Evolutionary conservation across 108 stramenopile species (phyloP).

Genomic region (Chaetoceros tenuissimus): DNA sequence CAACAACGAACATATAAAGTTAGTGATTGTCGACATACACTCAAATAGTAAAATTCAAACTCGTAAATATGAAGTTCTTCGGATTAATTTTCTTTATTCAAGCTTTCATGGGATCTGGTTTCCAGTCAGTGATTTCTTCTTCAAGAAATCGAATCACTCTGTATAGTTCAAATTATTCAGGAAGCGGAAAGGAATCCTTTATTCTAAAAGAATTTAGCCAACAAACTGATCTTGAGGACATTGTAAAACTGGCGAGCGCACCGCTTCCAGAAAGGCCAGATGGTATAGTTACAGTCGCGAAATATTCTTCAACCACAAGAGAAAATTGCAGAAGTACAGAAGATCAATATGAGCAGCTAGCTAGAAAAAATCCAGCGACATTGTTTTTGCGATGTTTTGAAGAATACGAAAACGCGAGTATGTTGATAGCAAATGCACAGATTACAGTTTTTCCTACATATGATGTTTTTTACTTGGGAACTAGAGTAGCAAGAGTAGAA

Average conservation of each 20-base stretch:
- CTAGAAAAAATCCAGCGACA: slow-evolving; percentile 49
- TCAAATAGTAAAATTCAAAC: too few species aligned
- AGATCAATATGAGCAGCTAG: slow-evolving; percentile 50
- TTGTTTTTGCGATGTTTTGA: slow-evolving; percentile 50
- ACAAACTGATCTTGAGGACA: slow-evolving; percentile 55
- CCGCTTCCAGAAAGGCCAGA: slow-evolving; percentile 60
- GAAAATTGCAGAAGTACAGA: slow-evolving; percentile 40
- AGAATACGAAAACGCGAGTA: slow-evolving; percentile 44
- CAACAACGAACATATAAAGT: too few species aligned
- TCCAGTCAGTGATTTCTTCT: too few species aligned
- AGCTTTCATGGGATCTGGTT: too few species aligned
- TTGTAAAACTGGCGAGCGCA: slow-evolving; percentile 40
- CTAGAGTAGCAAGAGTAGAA: slow-evolving; percentile 52
- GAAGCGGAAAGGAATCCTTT: too few species aligned
- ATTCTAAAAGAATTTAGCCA: too few species aligned
- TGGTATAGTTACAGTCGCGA: slow-evolving; percentile 59
- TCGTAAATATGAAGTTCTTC: too few species aligned
- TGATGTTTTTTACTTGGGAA: slow-evolving; percentile 16
- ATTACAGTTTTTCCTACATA: slow-evolving; percentile 21
- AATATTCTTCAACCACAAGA: slow-evolving; percentile 23
- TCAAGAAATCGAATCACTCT: too few species aligned
- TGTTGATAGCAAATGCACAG: slow-evolving; percentile 31
- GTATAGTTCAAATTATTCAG: too few species aligned
- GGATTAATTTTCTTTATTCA: too few species aligned
- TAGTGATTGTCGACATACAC: too few species aligned